Evolutionary conservation across 2,329 filamentous ascomycete genomes (phyloP), one percentile per base, ranked within the genome.

Genomic region (Ophiostoma sp.): DNA sequence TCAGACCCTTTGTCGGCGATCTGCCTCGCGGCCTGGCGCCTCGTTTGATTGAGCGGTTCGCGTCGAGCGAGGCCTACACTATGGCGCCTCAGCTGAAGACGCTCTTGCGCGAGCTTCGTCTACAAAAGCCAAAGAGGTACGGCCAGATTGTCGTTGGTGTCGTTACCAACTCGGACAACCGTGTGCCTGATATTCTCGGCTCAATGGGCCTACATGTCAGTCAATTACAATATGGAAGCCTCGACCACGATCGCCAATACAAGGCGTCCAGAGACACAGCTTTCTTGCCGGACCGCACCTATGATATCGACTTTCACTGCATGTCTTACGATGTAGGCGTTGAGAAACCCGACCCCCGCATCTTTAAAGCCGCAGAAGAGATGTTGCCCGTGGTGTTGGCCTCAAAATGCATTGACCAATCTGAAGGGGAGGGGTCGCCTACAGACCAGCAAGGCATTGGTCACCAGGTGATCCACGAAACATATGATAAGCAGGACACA

Each of bases 311-410:
- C 74, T 88, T 89, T 72, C 80, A 85, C 7, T 84, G 85, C 72
- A 82, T 89, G 76, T 89, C 87, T 23, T 90, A 90, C 73, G 86
- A 89, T 74, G 84, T 86, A 4, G 87, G 87, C 0, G 76, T 78
- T 33, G 85, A 86, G 73, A 90, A 90, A 76, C 88, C 88, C 0
- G 80, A 87, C 68, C 73, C 71, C 10, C 73, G 76, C 2, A 88
- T 90, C 1, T 90, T 90, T 72, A 76, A 80, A 1, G 83, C 85
- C 0, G 87, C 86, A 0, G 80, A 82, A 64, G 73, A 76, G 0
- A 78, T 86, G 79, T 20, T 73, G 33, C 41, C 41, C 0, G 35
- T 8, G 0, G 68, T 60, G 2, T 17, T 73, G 57, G 23, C 5
- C 3, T 8, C n/a, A 1, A 62, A 68, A 10, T 13, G 15, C 11